These are phyloP conservation scores for Backusella morwellensis DNA, from an alignment of 192 early-diverging fungal species.

Conservation along the genomic window DNA sequence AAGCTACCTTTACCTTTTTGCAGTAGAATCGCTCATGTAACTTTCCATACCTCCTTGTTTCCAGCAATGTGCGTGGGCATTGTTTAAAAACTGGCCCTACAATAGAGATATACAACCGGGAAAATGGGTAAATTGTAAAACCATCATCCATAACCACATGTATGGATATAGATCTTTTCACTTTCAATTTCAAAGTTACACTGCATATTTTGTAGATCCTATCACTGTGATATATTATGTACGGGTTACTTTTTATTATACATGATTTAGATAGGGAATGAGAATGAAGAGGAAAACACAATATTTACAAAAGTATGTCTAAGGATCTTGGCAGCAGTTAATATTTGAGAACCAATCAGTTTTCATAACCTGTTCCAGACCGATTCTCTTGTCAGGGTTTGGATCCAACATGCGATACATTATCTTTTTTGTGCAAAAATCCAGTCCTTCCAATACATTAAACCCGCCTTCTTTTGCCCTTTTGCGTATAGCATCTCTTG, in stretches of 20 bases:
- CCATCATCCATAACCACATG: not conserved
- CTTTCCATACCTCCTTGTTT: no score
- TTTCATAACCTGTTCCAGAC: constrained; percentile 15
- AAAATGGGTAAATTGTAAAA: not conserved
- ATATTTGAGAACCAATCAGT: constrained; percentile 27
- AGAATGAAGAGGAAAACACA: not conserved
- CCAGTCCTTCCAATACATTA: constrained; percentile 27
- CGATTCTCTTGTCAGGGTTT: constrained; percentile 19
- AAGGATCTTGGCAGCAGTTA: constrained; percentile 17
- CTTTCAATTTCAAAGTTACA: not conserved
- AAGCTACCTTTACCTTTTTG: no score
- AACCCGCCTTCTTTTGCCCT: constrained; percentile 30
- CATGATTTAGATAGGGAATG: not conserved
- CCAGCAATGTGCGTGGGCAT: no score
- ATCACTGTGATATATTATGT: not conserved
- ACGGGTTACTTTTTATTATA: not conserved
- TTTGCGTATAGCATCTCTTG: constrained; percentile 21
- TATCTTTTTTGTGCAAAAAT: constrained; percentile 30
- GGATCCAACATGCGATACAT: constrained; percentile 36
- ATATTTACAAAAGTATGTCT: not conserved
- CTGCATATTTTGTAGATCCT: not conserved
- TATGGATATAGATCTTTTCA: not conserved
- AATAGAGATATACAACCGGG: not conserved
- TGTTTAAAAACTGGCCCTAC: no score
- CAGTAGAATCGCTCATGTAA: no score